A percentile compares a stretch with the other conserved stretches of the same genome.
Evolutionary conservation across 2,329 filamentous ascomycete species (phyloP).

Genomic region (Fusarium proliferatum): DNA sequence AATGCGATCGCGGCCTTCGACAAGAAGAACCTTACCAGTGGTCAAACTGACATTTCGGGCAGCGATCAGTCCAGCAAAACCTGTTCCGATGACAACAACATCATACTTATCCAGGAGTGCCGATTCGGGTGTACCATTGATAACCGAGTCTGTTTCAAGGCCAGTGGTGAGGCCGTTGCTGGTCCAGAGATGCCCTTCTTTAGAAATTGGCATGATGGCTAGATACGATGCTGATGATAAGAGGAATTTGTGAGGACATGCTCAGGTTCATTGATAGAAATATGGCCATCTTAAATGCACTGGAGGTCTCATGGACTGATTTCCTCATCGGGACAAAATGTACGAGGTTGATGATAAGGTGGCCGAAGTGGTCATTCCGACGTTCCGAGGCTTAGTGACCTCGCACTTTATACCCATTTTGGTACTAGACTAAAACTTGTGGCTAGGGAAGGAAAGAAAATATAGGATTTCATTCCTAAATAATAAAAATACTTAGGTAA

Average conservation of each 20-base stretch:
- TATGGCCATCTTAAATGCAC: not conserved
- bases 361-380: not conserved
- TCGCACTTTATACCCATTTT: not conserved
- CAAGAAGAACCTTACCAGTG: constrained; percentile 41
- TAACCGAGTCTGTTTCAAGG: constrained; percentile 23
- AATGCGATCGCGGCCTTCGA: constrained; percentile 56
- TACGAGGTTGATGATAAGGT: constrained; percentile 1
- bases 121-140: not conserved
- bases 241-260: not conserved
- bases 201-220: constrained; percentile 15
- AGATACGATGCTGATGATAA: not conserved
- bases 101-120: constrained; percentile 11
- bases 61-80: constrained; percentile 23
- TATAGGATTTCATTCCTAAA: too few species aligned
- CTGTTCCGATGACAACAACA: constrained; percentile 26
- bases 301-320: not conserved
- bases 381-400: not conserved
- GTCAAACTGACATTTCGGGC: constrained; percentile 7
- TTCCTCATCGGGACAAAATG: constrained; percentile 13
- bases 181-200: constrained; percentile 33
- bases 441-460: too few species aligned
- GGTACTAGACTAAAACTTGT: not conserved
- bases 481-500: too few species aligned
- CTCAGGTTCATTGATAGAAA: not conserved
- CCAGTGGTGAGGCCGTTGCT: not conserved